Base-by-base conservation (phyloP, 441 rosid species). In the Brassica hybrid region DNA sequence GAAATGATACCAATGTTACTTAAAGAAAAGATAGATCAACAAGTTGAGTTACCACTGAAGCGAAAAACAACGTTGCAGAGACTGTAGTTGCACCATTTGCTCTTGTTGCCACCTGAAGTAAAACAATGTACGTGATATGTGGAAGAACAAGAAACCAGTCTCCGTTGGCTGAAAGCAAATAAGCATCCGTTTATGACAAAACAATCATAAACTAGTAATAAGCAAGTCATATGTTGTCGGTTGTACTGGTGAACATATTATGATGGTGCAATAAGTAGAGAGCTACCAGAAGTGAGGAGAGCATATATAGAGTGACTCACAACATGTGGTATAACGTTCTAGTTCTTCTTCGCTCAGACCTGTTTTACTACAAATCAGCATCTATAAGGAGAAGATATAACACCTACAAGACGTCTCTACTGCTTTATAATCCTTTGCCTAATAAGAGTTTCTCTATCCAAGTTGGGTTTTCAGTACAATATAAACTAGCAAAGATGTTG, bases 81-180 rank as follows among this genome's bases (percentile, higher is more conserved):
- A 92, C 97, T 59, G 98, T 94, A 45, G 97, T 92, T 14, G 94
- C 97, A 71, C 97, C 98, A 74, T 88, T 91, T 58, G 86, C 87
- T 83, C 82, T 85, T 54, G 79, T 80, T 7, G 97, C 91, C 84
- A 94, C 94, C 98, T 91, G 81, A 65, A 21, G 71, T 72, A 60
- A 67, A 75, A 41, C 71, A 12, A 16, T 13, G 19, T 5, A 58
- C 11, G 17, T 12, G 16, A 2, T 21, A 67, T 12, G 59, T 23
- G 23, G 73, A 60, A 7, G 69, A 71, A 14, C 21, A 43, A 56
- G 5, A 71, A 10, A 65, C 3, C 71, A 41, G n/a, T 63, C 36
- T 13, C 0, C 52, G 14, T 13, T 13, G 16, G 13, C 0, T 45
- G 2, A 45, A 45, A 5, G 48, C 13, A 45, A 45, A 45, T 41